Evolutionary conservation across 805 yeast genomes (phyloP).

Genomic region (Candida xiaguanensis): DNA sequence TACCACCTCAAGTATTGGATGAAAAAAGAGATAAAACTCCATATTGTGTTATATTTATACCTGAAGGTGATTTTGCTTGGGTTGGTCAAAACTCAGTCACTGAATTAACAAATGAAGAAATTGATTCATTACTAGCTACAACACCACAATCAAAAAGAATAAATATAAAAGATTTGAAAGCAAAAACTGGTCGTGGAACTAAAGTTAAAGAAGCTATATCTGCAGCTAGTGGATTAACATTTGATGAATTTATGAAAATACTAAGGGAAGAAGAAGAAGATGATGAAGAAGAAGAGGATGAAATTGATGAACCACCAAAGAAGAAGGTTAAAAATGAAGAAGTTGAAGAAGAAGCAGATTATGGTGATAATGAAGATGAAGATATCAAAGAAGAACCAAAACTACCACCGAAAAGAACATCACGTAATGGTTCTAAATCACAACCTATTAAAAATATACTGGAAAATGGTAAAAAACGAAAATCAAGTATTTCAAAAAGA

Average conservation of each 20-base stretch:
- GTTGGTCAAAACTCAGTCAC: conserved; percentile 38
- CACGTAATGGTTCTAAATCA: conserved; percentile 1
- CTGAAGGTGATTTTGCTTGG: conserved; percentile 46
- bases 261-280: conserved; percentile 14
- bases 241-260: conserved; percentile 31
- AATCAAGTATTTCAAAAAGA: conserved; percentile 1
- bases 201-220: conserved; percentile 33
- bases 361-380: conserved; percentile 12
- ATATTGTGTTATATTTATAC: conserved; percentile 42
- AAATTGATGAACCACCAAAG: conserved; percentile 9
- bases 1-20: conserved; percentile 32
- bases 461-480: conserved; percentile 6
- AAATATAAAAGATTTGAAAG: conserved; percentile 14
- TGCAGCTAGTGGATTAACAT: conserved; percentile 34
- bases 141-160: conserved; percentile 11
- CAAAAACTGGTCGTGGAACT: conserved; percentile 13
- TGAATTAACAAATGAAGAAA: conserved; percentile 24
- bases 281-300: conserved; percentile 14
- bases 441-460: not conserved
- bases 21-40: conserved; percentile 35
- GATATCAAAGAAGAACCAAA: conserved; percentile 9
- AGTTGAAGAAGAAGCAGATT: conserved; percentile 10
- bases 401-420: conserved; percentile 4
- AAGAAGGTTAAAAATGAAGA: conserved; percentile 10
- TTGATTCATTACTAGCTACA: conserved; percentile 17